These are phyloP conservation scores for Trypanosoma boissoni DNA, from an alignment of 208 protist species.

Conservation along the genomic window DNA sequence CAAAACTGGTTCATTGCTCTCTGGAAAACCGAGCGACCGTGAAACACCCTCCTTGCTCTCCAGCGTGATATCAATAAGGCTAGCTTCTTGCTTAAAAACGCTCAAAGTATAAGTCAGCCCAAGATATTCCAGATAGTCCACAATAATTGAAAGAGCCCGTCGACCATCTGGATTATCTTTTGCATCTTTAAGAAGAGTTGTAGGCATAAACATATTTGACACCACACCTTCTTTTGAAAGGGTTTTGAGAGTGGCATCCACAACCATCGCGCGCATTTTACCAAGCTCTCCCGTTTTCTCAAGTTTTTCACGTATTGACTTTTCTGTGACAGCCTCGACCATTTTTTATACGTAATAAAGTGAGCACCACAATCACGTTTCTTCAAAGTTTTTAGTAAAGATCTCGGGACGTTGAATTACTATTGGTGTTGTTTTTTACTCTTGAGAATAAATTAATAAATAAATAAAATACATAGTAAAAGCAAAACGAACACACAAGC, in stretches of 20 bases:
- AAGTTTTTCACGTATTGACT: slow-evolving; percentile 67
- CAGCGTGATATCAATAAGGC: slow-evolving; percentile 25
- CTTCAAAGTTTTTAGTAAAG: no score
- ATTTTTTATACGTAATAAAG: no score
- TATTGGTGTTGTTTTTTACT: no score
- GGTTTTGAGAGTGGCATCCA: slow-evolving; percentile 60
- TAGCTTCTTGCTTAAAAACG: slow-evolving; percentile 71
- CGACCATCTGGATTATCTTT: slow-evolving; percentile 35
- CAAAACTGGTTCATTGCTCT: slow-evolving; percentile 14
- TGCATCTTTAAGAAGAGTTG: slow-evolving; percentile 33
- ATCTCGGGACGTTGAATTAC: no score
- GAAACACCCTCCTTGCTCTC: slow-evolving; percentile 9
- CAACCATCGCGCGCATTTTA: slow-evolving; percentile 89
- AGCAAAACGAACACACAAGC: no score
- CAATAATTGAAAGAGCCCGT: slow-evolving; percentile 51
- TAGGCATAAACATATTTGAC: slow-evolving; percentile 41
- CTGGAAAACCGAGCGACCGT: slow-evolving; percentile 6
- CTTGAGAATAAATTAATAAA: no score
- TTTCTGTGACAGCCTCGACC: slow-evolving; percentile 33
- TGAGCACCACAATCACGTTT: no score
- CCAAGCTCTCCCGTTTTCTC: slow-evolving; percentile 69
- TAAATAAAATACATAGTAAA: no score
- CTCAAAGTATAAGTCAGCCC: slow-evolving; percentile 80
- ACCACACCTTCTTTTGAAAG: slow-evolving; percentile 11
- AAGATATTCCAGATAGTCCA: slow-evolving; percentile 63